Evolutionary conservation across 345 rosid genomes (phyloP), one percentile per base, ranked within the genome.

Genomic region (Salix suchowensis): DNA sequence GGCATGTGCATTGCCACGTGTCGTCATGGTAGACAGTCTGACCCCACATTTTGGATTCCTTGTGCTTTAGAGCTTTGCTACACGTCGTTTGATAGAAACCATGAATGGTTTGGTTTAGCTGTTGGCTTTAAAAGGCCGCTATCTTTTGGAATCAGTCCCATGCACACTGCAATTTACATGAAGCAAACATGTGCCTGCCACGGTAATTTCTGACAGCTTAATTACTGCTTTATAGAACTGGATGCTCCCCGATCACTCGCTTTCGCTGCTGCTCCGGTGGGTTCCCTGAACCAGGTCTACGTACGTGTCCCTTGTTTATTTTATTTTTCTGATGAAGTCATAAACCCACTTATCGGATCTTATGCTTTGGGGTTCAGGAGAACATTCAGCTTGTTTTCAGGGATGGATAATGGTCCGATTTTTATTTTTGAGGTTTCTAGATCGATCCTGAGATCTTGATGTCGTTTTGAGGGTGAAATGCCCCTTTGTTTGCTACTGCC

Each of bases 1-100:
- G 48, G 77, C 81, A 78, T 70, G 82, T 78, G 78, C 71, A 14
- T 30, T 34, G 40, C 75, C 79, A 81, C 87, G 79, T 84, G 82
- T 34, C 61, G 39, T 24, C 40, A 23, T 75, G 64, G 70, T 70
- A 54, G 69, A 46, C 18, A 16, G 55, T 65, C 5, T 46, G 46
- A 44, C 70, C 70, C 70, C 13, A 23, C n/a, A 7, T 21, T 5
- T 67, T 24, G 70, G 70, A 68, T n/a, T 40, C 67, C 55, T 65
- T 48, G 0, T 65, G 80, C 68, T 48, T 76, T 76, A 18, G 23
- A 66, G 46, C 67, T 72, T 24, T 14, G 48, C 58, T 73, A 60
- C 80, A 78, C 62, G 70, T 55, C 78, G 34, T 76, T 76, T 67
- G 68, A 48, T 42, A 55, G 42, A 19, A 75, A 64, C 76, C 79